Base-by-base conservation (phyloP, 139 green algal species). In the Limnomonas spitsbergensis region DNA sequence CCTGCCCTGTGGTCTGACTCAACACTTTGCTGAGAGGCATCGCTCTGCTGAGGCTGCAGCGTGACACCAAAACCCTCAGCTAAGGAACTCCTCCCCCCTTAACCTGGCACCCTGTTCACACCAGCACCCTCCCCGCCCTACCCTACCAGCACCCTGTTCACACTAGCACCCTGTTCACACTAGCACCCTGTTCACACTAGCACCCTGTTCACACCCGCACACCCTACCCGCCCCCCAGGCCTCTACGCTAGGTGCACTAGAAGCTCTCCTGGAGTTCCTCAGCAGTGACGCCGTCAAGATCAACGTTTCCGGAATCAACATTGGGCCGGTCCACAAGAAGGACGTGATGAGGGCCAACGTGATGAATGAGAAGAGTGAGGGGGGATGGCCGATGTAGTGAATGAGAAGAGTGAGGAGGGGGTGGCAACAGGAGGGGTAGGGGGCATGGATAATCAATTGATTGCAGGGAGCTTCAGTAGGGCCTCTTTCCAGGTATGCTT, bases 181-280 rank as follows among this genome's bases (percentile, higher is more conserved):
- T n/a, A n/a, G n/a, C n/a, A n/a, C n/a, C n/a, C n/a, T n/a, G n/a
- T n/a, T n/a, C n/a, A n/a, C n/a, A n/a, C n/a, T n/a, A n/a, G n/a
- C n/a, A n/a, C n/a, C n/a, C n/a, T n/a, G n/a, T n/a, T n/a, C n/a
- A n/a, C n/a, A n/a, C n/a, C n/a, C n/a, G n/a, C n/a, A n/a, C n/a
- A n/a, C n/a, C n/a, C n/a, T n/a, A n/a, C n/a, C n/a, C n/a, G n/a
- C 47, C 68, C 38, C 69, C 2, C 81, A 91, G 86, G 96, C 96
- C 27, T 95, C 87, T 74, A 99, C 96, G 14, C 92, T 99, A 78
- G 96, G 96, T n/a, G 98, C 94, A 1, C 90, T 99, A 38, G 96
- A 99, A 89, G 96, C 96, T 35, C 88, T 99, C 73, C 86, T 99
- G 37, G 88, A 96, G 40, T 99, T 99, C 89, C 88, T 99, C 71